Evolutionary conservation across 2,329 filamentous ascomycete genomes (phyloP), one percentile per base, ranked within the genome.

Genomic region (Colletotrichum musae): DNA sequence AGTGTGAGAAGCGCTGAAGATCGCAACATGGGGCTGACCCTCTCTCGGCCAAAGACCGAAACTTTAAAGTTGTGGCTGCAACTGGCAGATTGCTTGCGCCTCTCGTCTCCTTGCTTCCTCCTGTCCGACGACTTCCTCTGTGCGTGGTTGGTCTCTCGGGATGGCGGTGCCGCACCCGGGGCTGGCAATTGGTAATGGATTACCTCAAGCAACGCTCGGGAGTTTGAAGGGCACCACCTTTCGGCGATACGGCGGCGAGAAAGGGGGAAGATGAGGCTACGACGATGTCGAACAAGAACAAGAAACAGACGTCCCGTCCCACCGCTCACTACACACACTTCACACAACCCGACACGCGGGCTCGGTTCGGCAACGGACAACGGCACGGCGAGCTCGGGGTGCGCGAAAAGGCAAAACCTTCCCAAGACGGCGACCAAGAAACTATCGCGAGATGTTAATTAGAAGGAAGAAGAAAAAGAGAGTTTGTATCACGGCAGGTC

Each of bases 31-130:
- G 62, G 48, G 36, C 43, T 41, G 21, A 52, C 6, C 18, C 45
- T 39, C 43, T 15, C 54, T 70, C 67, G 67, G 67, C 66, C 67
- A 67, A 61, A 24, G 36, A 47, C 67, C 67, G 67, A 70, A 58
- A 53, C 26, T 18, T n/a, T 21, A 48, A 47, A 47, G 52, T 28
- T 58, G 39, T 64, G 64, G 52, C 58, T 39, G 58, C 61, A 47
- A 54, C 18, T 43, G 39, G 39, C 45, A 48, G 66, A 53, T 58
- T 61, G 62, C 50, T 28, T 47, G 56, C 43, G 50, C 39, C 50
- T 60, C 24, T 16, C 9, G n/a, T 51, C 53, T 48, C 58, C 50
- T 36, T 36, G 36, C 32, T 3, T 36, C 32, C 32, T 36, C 32
- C 10, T 7, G 10, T 10, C 32, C 32, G 32, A 36, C 21, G 21